A percentile compares a stretch with the other conserved stretches of the same genome.
Conservation (phyloP, 371 early-diverging fungal genomes). For the Phascolomyces articulosus region DNA sequence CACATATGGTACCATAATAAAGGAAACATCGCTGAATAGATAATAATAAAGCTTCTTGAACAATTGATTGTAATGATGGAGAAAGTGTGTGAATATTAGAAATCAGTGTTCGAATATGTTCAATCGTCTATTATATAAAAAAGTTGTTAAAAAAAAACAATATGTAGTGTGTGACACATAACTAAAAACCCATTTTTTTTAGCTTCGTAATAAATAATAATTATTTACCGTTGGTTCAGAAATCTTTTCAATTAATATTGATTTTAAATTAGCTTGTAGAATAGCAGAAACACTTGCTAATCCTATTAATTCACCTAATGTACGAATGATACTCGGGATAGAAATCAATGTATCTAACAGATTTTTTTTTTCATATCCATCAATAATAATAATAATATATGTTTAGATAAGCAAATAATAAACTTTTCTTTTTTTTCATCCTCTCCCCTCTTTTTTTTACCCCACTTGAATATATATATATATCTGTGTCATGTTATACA, state of each 20-base stretch:
- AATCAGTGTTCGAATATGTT: neutral
- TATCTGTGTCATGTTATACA: too few relatives aligned
- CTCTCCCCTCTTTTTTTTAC: neutral
- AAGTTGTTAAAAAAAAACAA: neutral
- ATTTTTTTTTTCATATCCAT: too few relatives aligned
- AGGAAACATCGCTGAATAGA: neutral
- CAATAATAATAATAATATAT: too few relatives aligned
- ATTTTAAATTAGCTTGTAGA: neutral
- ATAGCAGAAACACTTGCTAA: neutral
- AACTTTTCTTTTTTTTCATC: neutral
- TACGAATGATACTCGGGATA: neutral
- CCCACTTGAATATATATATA: too few relatives aligned
- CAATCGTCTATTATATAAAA: neutral
- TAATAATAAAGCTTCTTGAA: neutral
- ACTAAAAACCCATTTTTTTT: too few relatives aligned
- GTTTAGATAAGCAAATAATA: too few relatives aligned
- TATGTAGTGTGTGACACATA: too few relatives aligned
- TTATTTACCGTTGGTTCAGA: neutral
- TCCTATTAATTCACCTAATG: neutral
- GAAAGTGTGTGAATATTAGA: neutral
- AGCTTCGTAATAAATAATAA: neutral
- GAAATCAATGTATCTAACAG: neutral
- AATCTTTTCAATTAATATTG: neutral
- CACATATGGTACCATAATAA: neutral
- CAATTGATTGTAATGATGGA: neutral